These are phyloP conservation scores for Chaetoceros muelleri DNA, from an alignment of 108 stramenopile species.

Conservation along the genomic window DNA sequence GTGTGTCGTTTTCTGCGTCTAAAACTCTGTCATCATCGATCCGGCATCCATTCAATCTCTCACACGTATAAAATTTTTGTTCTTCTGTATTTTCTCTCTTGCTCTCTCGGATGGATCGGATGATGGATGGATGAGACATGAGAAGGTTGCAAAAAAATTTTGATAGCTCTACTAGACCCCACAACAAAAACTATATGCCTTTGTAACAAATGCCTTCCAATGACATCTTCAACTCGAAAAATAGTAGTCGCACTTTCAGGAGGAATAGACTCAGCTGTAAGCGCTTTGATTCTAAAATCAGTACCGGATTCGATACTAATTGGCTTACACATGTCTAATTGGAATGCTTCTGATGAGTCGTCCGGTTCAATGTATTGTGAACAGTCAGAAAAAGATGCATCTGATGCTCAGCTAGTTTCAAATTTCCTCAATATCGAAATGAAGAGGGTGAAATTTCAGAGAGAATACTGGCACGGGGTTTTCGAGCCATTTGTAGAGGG, in stretches of 20 bases:
- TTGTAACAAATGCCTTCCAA: not conserved
- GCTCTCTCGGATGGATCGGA: too few species aligned
- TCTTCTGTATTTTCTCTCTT: too few species aligned
- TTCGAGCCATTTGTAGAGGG: constrained; percentile 82
- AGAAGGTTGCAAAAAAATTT: too few species aligned
- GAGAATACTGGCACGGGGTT: constrained; percentile 87
- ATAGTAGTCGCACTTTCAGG: not conserved
- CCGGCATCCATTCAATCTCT: too few species aligned
- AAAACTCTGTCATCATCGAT: too few species aligned
- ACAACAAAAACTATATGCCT: too few species aligned
- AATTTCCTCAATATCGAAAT: constrained; percentile 64
- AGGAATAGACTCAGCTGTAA: not conserved
- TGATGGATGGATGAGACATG: too few species aligned
- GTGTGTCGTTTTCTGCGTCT: too few species aligned
- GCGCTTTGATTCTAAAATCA: not conserved
- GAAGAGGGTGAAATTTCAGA: constrained; percentile 59
- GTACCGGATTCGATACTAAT: constrained; percentile 10
- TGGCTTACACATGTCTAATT: constrained; percentile 84
- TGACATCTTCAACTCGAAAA: not conserved
- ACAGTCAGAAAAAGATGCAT: constrained; percentile 62
- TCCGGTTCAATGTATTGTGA: constrained; percentile 9
- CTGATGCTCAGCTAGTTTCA: constrained; percentile 73
- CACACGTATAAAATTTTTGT: too few species aligned
- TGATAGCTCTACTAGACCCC: too few species aligned
- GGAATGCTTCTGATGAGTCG: constrained; percentile 71